These are phyloP conservation scores for Wickerhamomyces sp. DNA, from an alignment of 1,139 yeast species.

Conservation along the genomic window DNA sequence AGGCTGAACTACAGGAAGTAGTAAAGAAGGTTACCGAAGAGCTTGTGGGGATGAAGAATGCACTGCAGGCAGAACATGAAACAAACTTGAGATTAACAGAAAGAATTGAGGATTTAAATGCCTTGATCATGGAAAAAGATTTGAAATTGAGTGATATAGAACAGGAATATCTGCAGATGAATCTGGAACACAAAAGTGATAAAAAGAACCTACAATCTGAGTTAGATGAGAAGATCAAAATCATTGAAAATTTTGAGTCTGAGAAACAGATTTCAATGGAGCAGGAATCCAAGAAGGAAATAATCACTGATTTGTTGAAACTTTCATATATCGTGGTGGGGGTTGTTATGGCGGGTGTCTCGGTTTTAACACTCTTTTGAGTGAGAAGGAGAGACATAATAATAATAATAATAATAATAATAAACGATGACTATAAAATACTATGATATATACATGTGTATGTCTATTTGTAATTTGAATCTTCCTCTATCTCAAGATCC, in stretches of 20 bases:
- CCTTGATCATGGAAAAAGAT: not conserved
- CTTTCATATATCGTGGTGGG: not conserved
- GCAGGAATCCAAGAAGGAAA: not conserved
- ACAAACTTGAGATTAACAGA: not conserved
- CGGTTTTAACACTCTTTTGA: not conserved
- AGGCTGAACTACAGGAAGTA: not conserved
- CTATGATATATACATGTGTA: not conserved
- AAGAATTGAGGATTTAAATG: not conserved
- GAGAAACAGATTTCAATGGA: not conserved
- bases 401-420: not conserved
- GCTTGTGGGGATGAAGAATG: not conserved
- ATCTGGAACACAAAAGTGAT: too few relatives aligned
- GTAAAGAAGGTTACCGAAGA: constrained; percentile 1
- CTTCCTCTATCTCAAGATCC: constrained; percentile 19
- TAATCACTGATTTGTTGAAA: not conserved
- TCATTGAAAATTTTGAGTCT: not conserved
- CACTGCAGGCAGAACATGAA: not conserved
- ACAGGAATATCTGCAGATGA: not conserved
- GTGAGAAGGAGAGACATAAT: too few relatives aligned
- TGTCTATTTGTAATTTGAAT: not conserved
- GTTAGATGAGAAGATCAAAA: not conserved
- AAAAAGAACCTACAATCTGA: not conserved
- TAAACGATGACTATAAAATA: not conserved
- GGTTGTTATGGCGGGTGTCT: not conserved
- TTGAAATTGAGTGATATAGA: not conserved